Conservation (phyloP, 352 stramenopile genomes). For the Phytophthora syringae region DNA sequence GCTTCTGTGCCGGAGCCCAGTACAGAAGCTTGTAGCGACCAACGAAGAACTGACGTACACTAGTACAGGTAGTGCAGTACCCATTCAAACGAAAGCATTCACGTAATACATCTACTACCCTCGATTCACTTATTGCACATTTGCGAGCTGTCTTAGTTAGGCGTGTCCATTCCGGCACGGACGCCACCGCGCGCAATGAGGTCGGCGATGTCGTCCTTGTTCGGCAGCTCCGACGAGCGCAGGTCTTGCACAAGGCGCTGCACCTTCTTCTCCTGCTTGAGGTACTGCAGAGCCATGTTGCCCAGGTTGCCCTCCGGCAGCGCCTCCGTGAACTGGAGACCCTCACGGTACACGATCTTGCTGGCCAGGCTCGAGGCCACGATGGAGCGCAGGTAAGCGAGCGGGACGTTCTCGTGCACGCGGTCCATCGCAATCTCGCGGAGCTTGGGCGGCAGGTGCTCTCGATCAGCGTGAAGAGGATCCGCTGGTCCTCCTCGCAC, state of each 20-base stretch:
- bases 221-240: slow-evolving; percentile 50
- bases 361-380: slow-evolving; percentile 95
- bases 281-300: slow-evolving; percentile 93
- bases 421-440: slow-evolving; percentile 94
- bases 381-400: slow-evolving; percentile 97
- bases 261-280: slow-evolving; percentile 96
- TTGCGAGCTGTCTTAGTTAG: slow-evolving; percentile 30
- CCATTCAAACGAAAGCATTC: neutral
- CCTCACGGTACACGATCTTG: slow-evolving; percentile 99
- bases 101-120: slow-evolving; percentile 10
- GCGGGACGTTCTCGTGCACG: slow-evolving; percentile 93
- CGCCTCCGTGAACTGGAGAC: slow-evolving; percentile 94
- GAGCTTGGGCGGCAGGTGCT: slow-evolving; percentile 95
- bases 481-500: slow-evolving; percentile 78
- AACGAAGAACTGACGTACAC: too few species aligned
- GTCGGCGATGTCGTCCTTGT: slow-evolving; percentile 79
- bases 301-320: slow-evolving; percentile 92
- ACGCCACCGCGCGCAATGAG: slow-evolving; percentile 78
- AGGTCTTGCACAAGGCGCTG: slow-evolving; percentile 81
- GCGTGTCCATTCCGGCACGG: slow-evolving; percentile 71
- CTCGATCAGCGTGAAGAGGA: slow-evolving; percentile 87
- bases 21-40: too few species aligned
- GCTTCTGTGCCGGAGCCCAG: too few species aligned
- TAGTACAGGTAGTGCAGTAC: too few species aligned
- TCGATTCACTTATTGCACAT: slow-evolving; percentile 19